A percentile compares a stretch with the other conserved stretches of the same genome.
phyloP scores from a whole-genome alignment of 768 basidiomycete species.

The Megacollybia marginata region DNA sequence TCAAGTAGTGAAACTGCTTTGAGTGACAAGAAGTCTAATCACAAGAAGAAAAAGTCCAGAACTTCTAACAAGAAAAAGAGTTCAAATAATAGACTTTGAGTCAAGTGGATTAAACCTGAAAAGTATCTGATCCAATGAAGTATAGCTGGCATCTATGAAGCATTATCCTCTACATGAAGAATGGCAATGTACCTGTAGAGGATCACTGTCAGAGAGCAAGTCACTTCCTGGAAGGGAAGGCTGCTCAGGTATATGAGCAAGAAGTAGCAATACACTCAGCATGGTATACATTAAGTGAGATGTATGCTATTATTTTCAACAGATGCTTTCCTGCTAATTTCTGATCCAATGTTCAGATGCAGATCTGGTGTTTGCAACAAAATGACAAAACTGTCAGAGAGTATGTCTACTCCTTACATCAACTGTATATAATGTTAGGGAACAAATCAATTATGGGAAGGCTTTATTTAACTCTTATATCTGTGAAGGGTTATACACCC shows the following conservation, averaged over 20 bases:
- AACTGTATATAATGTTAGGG: constrained; percentile 25
- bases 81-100: too few relatives aligned
- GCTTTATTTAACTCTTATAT: constrained; percentile 15
- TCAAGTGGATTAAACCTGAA: too few relatives aligned
- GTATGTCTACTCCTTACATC: constrained; percentile 26
- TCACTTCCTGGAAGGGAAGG: neutral
- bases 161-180: too few relatives aligned
- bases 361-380: constrained; percentile 2
- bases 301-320: neutral
- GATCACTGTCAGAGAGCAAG: too few relatives aligned
- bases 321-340: neutral
- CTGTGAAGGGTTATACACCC: constrained; percentile 20
- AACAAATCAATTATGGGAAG: constrained; percentile 25
- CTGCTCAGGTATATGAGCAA: neutral
- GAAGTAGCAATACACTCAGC: neutral
- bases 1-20: too few relatives aligned
- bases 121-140: too few relatives aligned
- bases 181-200: too few relatives aligned
- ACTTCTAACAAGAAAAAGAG: too few relatives aligned
- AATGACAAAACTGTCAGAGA: constrained; percentile 14
- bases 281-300: neutral
- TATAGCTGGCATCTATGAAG: too few relatives aligned
- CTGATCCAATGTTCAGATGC: too few relatives aligned
- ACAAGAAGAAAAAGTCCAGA: too few relatives aligned
- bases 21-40: too few relatives aligned